Evolutionary conservation across 768 basidiomycete genomes (phyloP), one percentile per base, ranked within the genome.

Genomic region (Tricholoma sp.): DNA sequence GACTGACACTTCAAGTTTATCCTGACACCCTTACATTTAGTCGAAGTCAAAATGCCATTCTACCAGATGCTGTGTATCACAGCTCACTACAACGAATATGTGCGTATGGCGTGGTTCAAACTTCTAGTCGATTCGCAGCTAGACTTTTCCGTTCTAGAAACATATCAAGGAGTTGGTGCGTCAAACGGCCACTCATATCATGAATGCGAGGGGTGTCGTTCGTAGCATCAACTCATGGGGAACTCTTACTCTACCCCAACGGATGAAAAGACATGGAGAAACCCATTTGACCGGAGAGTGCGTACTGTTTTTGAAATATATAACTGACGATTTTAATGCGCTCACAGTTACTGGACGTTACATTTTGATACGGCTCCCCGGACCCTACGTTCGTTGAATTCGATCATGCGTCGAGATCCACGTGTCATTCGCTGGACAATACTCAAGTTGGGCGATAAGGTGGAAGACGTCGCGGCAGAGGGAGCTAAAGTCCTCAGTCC

Each of bases 61-160:
- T 95, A 95, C 74, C 85, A 92, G 66, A 83, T 95, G 79, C 65
- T 93, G 51, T 93, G 91, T 67, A 90, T 94, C 58, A 79, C 91
- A 0, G 80, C 83, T 4, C 91, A 94, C 68, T 84, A 84, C 61
- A 71, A 73, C 14, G 79, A 87, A 81, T 92, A 87, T 67, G 91
- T 91, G 59, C 54, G 85, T 75, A 9, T 19, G 27, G 53, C 58
- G 10, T 54, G 6, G 22, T 11, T 14, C n/a, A 29, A 8, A 43
- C 35, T 41, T 1, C 39, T 21, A 11, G 5, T 27, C 6, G 9
- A 9, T 14, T 16, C 7, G 54, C 14, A 7, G 34, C 59, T 32
- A 46, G 19, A 56, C 24, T 57, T 51, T 47, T 52, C 3, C 21
- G 22, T 5, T 29, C 14, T 69, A 94, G 91, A 74, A 74, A 72